Percentiles rank a stretch among this genome's conserved stretches.
Evolutionary conservation across 371 early-diverging fungal species (phyloP).

Genomic region (Syncephalastrum monosporum): DNA sequence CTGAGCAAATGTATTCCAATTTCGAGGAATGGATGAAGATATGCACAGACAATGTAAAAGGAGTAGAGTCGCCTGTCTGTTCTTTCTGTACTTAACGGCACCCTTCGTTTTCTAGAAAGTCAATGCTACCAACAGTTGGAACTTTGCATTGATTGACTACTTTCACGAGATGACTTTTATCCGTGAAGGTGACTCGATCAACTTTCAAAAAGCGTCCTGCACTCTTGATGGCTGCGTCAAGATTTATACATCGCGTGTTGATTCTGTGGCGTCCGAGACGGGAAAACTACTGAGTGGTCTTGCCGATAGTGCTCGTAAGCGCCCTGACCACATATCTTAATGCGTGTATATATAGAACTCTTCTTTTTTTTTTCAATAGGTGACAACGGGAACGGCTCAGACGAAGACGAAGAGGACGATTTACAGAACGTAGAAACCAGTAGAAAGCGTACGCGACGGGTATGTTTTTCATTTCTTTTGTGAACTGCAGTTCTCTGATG

Average conservation of each 20-base stretch:
- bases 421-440: constrained; percentile 43
- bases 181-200: constrained; percentile 94
- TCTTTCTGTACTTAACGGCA: background rate
- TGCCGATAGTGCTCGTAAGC: constrained; percentile 65
- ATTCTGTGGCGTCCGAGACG: constrained; percentile 97
- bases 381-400: background rate
- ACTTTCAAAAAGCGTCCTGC: constrained; percentile 99
- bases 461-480: constrained; percentile 6
- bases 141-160: constrained; percentile 97
- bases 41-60: constrained; percentile 89
- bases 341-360: background rate
- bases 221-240: constrained; percentile 99
- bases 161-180: constrained; percentile 96
- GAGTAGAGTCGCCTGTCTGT: background rate
- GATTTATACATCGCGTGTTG: constrained; percentile 98
- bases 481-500: background rate
- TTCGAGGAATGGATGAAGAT: constrained; percentile 98
- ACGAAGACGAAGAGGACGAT: constrained; percentile 48
- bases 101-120: constrained; percentile 77
- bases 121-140: constrained; percentile 97
- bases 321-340: background rate
- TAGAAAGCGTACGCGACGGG: constrained; percentile 41
- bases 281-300: constrained; percentile 90
- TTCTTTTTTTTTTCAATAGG: background rate
- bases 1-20: constrained; percentile 55